Evolutionary conservation across 2,329 filamentous ascomycete genomes (phyloP).

Genomic region (Talaromyces sp.): DNA sequence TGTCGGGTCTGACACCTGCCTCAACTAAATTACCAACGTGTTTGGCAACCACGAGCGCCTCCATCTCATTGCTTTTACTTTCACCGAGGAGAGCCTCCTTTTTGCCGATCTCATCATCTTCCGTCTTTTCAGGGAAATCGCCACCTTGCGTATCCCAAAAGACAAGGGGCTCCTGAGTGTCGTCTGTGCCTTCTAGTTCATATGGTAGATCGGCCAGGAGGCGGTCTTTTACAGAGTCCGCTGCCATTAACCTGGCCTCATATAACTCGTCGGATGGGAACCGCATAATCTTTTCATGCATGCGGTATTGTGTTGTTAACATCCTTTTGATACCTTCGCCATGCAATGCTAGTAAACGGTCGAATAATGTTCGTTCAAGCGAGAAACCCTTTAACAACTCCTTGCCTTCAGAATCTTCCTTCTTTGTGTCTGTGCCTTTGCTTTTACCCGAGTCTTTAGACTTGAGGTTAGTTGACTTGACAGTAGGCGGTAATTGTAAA

Average conservation of each 20-base stretch:
- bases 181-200: conserved; percentile 75
- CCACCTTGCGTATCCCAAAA: conserved; percentile 98
- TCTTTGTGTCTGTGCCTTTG: conserved; percentile 19
- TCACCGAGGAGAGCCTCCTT: conserved; percentile 63
- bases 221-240: conserved; percentile 73
- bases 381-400: conserved; percentile 56
- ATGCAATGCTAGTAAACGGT: conserved; percentile 79
- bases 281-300: conserved; percentile 94
- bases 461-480: conserved; percentile 69
- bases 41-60: conserved; percentile 75
- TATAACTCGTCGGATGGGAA: conserved; percentile 92
- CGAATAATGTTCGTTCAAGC: conserved; percentile 90
- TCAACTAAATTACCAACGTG: conserved; percentile 77
- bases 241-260: conserved; percentile 77
- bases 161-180: conserved; percentile 83
- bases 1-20: conserved; percentile 76
- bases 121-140: conserved; percentile 80
- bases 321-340: conserved; percentile 85
- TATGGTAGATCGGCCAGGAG: conserved; percentile 79
- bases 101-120: conserved; percentile 66
- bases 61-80: conserved; percentile 90
- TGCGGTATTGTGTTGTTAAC: conserved; percentile 96
- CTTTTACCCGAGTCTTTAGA: conserved; percentile 38
- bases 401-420: conserved; percentile 37
- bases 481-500: conserved; percentile 88